These are phyloP conservation scores for Epicoccum nigrum DNA, from an alignment of 2,329 filamentous ascomycete species.

Conservation along the genomic window DNA sequence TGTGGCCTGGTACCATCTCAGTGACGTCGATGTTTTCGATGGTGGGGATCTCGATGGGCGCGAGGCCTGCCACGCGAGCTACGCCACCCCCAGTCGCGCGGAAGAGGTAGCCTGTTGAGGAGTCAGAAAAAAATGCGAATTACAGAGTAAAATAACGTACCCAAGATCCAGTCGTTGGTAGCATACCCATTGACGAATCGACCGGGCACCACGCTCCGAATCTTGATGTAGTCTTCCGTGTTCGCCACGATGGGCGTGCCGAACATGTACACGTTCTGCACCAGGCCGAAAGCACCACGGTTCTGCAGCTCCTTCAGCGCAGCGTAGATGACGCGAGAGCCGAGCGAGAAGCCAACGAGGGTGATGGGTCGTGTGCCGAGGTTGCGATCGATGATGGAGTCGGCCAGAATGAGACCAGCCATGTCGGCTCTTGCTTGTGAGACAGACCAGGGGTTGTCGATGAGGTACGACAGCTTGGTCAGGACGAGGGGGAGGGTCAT, in stretches of 20 bases:
- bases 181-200: slow-evolving; percentile 95
- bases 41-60: slow-evolving; percentile 76
- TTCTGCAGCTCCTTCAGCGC: slow-evolving; percentile 85
- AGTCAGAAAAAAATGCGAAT: slow-evolving; percentile 2
- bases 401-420: slow-evolving; percentile 89
- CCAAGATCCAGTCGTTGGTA: slow-evolving; percentile 95
- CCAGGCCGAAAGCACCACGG: slow-evolving; percentile 81
- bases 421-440: slow-evolving; percentile 88
- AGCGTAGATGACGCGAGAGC: slow-evolving; percentile 89
- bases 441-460: slow-evolving; percentile 99
- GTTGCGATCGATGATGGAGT: slow-evolving; percentile 90
- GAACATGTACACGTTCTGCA: slow-evolving; percentile 96
- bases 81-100: slow-evolving; percentile 92
- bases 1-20: slow-evolving; percentile 84
- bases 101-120: slow-evolving; percentile 75
- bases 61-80: slow-evolving; percentile 83
- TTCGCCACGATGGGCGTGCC: slow-evolving; percentile 91
- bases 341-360: slow-evolving; percentile 91
- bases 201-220: slow-evolving; percentile 84
- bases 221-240: slow-evolving; percentile 83
- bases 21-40: slow-evolving; percentile 92
- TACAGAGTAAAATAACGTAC: slow-evolving; percentile 38
- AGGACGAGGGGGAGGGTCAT: slow-evolving; percentile 90
- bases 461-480: slow-evolving; percentile 92
- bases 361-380: slow-evolving; percentile 90